These are phyloP conservation scores for Solanum sparsipilum DNA, from an alignment of 257 asterid genomes.

Conservation along the genomic window DNA sequence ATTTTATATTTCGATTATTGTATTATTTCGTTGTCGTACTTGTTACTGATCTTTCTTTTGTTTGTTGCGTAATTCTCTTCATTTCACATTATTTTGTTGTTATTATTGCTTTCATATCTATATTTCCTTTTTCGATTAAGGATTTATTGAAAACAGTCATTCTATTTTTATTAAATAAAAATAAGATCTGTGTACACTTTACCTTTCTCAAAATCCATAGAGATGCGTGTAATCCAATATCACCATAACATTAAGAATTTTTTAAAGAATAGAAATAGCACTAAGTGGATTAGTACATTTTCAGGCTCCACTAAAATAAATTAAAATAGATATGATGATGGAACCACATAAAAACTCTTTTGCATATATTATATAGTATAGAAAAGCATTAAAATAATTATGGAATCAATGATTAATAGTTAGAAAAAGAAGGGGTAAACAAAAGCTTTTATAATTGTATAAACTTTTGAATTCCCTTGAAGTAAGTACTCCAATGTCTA, in stretches of 20 bases:
- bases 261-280: not conserved
- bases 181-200: not conserved
- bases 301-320: not conserved
- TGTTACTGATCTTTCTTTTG: rapidly evolving
- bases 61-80: not conserved
- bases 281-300: not conserved
- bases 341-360: not conserved
- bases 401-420: too few species aligned
- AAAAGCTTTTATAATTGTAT: too few species aligned
- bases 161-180: rapidly evolving
- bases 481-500: not conserved
- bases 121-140: not conserved
- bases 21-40: not conserved
- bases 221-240: not conserved
- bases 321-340: not conserved
- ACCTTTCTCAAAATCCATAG: not conserved
- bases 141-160: rapidly evolving
- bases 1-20: not conserved
- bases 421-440: not conserved
- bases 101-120: not conserved
- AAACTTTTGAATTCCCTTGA: not conserved
- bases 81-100: not conserved
- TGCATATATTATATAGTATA: too few species aligned
- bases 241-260: not conserved
- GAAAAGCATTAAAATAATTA: too few species aligned